Conservation (phyloP, 2,329 filamentous ascomycete species). For the Pseudofabraea citricarpa region DNA sequence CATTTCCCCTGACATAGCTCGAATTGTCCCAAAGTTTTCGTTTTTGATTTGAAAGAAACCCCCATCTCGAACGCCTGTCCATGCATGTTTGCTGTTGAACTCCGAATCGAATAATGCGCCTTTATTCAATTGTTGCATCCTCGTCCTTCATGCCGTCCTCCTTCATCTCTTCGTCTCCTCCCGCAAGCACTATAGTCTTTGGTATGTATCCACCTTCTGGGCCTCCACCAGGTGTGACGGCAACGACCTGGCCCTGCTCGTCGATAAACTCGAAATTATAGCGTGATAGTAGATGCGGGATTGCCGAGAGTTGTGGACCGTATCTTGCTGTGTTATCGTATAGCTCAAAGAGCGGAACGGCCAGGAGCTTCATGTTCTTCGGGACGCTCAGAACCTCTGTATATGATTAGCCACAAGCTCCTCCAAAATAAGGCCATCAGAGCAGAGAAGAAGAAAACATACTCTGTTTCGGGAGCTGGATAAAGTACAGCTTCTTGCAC, state of each 20-base stretch:
- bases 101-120: constrained; percentile 9
- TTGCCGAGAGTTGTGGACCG: constrained; percentile 91
- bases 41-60: no score
- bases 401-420: constrained; percentile 6
- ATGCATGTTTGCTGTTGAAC: no score
- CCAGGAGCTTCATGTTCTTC: constrained; percentile 99
- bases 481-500: constrained; percentile 98
- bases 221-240: constrained; percentile 71
- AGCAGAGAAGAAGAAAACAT: constrained; percentile 30
- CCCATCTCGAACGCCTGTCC: constrained; percentile 2
- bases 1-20: no score
- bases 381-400: constrained; percentile 91
- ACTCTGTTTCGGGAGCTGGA: constrained; percentile 90
- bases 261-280: constrained; percentile 99
- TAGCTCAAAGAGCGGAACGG: constrained; percentile 93
- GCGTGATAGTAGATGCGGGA: constrained; percentile 87
- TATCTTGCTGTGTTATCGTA: constrained; percentile 97
- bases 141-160: constrained; percentile 28
- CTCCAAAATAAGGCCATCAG: background rate
- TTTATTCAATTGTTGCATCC: constrained; percentile 32
- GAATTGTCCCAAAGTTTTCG: no score
- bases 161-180: constrained; percentile 55
- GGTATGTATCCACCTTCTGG: constrained; percentile 53
- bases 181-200: constrained; percentile 61
- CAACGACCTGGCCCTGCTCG: constrained; percentile 83